Conservation (phyloP, 805 yeast genomes). For the Osmozyma mogii region DNA sequence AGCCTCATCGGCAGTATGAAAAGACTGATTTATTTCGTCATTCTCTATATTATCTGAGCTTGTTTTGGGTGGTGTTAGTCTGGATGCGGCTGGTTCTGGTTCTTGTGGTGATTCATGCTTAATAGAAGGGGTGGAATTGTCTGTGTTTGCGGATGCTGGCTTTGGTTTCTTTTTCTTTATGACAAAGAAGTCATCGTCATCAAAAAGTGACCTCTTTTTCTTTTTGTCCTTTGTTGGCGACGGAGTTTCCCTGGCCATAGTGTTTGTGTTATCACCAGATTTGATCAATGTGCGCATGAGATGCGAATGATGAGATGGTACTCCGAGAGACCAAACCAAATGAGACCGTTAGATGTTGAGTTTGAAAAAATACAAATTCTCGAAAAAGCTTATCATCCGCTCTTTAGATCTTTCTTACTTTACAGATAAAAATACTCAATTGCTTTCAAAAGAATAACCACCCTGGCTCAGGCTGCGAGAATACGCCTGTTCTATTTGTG, state of each 20-base stretch:
- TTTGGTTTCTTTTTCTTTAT: no score
- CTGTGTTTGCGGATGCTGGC: no score
- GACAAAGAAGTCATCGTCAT: neutral
- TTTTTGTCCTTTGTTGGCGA: slow-evolving; percentile 6
- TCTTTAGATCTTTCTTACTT: no score
- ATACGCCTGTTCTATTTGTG: neutral
- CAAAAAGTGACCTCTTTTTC: slow-evolving; percentile 6
- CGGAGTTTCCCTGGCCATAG: neutral
- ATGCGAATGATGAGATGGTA: neutral
- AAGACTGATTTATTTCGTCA: slow-evolving; percentile 2
- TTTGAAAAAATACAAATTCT: no score
- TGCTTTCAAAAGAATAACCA: neutral
- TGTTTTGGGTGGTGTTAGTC: no score
- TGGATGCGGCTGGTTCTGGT: no score
- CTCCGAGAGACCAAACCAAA: neutral
- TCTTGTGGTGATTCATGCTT: no score
- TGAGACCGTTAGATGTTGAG: no score
- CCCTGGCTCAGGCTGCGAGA: neutral
- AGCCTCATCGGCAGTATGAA: slow-evolving; percentile 6
- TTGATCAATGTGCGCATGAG: neutral
- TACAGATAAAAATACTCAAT: neutral
- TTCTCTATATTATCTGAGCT: neutral
- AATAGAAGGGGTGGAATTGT: no score
- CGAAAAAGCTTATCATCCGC: neutral
- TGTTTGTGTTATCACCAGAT: neutral